phyloP scores from a whole-genome alignment of 148 eudicot species.

The Fagopyrum esculentum region DNA sequence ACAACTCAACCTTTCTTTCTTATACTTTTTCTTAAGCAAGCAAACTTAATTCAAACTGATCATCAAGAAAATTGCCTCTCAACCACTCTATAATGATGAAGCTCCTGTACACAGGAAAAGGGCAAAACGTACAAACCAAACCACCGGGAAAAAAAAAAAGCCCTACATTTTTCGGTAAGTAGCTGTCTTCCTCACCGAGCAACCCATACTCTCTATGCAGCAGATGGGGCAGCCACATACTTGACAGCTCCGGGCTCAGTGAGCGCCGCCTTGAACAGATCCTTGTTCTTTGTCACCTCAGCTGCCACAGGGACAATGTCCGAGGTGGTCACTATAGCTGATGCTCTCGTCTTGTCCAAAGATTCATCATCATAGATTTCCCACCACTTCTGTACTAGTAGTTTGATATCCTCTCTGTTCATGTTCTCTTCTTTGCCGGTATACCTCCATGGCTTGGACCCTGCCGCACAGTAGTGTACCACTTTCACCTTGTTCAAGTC shows the following conservation, averaged over 20 bases:
- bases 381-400: slow-evolving; percentile 41
- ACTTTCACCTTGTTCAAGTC: slow-evolving; percentile 26
- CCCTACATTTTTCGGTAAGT: background rate
- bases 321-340: background rate
- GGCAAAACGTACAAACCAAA: background rate
- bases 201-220: slow-evolving; percentile 20
- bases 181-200: background rate
- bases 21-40: background rate
- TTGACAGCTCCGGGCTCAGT: slow-evolving; percentile 22
- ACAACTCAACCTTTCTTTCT: too few relatives aligned
- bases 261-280: slow-evolving; percentile 26
- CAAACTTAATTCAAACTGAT: background rate
- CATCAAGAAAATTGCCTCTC: background rate
- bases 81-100: background rate
- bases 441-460: slow-evolving; percentile 38
- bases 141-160: background rate
- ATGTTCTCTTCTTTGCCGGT: slow-evolving; percentile 32
- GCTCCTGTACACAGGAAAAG: background rate
- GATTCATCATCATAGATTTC: slow-evolving; percentile 26
- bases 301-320: background rate
- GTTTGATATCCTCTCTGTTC: slow-evolving; percentile 38
- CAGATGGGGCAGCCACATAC: slow-evolving; percentile 37
- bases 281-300: slow-evolving; percentile 14
- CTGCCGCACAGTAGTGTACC: slow-evolving; percentile 40
- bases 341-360: slow-evolving; percentile 14